Evolutionary conservation across 1,139 yeast species (phyloP).

Genomic region (Hansenula lynferdii): DNA sequence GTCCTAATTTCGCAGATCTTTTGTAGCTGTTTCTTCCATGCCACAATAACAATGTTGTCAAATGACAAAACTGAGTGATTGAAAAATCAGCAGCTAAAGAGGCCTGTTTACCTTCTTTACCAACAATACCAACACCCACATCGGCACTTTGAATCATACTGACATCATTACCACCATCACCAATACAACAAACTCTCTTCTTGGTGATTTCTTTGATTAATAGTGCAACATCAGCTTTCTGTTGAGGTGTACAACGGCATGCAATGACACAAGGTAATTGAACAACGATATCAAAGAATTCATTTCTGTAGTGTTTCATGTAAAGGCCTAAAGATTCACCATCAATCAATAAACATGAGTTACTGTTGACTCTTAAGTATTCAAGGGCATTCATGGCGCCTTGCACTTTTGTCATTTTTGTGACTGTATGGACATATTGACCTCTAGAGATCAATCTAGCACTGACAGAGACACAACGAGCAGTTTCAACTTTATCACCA

Average conservation of each 20-base stretch:
- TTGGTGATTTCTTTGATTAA: slow-evolving; percentile 75
- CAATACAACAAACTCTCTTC: slow-evolving; percentile 93
- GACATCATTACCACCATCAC: slow-evolving; percentile 99
- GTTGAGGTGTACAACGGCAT: slow-evolving; percentile 98
- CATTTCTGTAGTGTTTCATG: slow-evolving; percentile 55
- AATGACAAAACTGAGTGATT: slow-evolving; percentile 83
- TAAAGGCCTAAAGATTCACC: slow-evolving; percentile 84
- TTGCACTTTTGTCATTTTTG: slow-evolving; percentile 56
- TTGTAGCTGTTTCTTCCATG: slow-evolving; percentile 98
- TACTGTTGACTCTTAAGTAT: slow-evolving; percentile 60
- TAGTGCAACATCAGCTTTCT: slow-evolving; percentile 91
- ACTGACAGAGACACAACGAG: slow-evolving; percentile 92
- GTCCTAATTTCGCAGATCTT: slow-evolving; percentile 90
- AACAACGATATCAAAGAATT: slow-evolving; percentile 75
- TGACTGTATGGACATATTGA: slow-evolving; percentile 84
- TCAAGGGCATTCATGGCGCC: slow-evolving; percentile 73
- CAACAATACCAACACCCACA: slow-evolving; percentile 98
- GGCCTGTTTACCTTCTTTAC: slow-evolving; percentile 98
- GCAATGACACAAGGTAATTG: slow-evolving; percentile 90
- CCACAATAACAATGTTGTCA: slow-evolving; percentile 87
- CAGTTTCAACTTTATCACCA: slow-evolving; percentile 98
- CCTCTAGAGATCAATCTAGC: slow-evolving; percentile 91
- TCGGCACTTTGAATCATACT: slow-evolving; percentile 99
- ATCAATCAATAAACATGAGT: slow-evolving; percentile 83
- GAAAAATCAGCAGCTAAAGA: slow-evolving; percentile 97